These are phyloP conservation scores for Silene vulgaris DNA, from an alignment of 179 eudicot genomes.

Conservation along the genomic window DNA sequence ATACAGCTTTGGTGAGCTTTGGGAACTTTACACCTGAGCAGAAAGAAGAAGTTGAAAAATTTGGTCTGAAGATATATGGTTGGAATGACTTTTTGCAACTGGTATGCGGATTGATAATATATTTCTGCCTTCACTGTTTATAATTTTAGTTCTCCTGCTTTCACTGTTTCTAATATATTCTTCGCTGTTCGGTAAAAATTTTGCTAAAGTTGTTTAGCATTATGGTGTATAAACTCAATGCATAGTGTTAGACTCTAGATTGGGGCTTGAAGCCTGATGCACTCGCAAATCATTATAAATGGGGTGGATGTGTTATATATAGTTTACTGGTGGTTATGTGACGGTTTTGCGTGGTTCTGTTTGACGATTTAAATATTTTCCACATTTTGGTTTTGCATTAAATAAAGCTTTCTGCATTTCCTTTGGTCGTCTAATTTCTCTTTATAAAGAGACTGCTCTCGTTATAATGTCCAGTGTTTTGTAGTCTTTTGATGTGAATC, in stretches of 20 bases:
- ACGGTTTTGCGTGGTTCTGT: background rate
- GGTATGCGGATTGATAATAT: slow-evolving; percentile 39
- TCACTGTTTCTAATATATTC: background rate
- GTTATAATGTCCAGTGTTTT: background rate
- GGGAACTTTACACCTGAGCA: slow-evolving; percentile 68
- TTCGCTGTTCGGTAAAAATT: background rate
- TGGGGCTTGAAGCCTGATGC: background rate
- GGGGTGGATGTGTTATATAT: background rate
- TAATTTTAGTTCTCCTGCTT: background rate
- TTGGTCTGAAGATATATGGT: slow-evolving; percentile 53
- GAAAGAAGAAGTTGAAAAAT: slow-evolving; percentile 58
- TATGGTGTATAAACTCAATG: background rate
- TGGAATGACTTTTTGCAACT: slow-evolving; percentile 81
- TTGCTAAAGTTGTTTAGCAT: background rate
- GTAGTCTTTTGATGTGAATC: background rate
- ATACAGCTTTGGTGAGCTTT: slow-evolving; percentile 86
- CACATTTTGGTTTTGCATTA: background rate
- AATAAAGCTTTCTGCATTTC: background rate
- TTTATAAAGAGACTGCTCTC: too few relatives aligned
- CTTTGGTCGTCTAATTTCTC: background rate
- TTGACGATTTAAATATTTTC: background rate
- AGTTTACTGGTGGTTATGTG: background rate
- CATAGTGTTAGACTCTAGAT: background rate
- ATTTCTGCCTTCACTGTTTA: background rate
- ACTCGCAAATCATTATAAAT: background rate